A percentile compares a stretch with the other conserved stretches of the same genome.
phyloP scores from a whole-genome alignment of 345 rosid species.

The Chamaenerion angustifolium region DNA sequence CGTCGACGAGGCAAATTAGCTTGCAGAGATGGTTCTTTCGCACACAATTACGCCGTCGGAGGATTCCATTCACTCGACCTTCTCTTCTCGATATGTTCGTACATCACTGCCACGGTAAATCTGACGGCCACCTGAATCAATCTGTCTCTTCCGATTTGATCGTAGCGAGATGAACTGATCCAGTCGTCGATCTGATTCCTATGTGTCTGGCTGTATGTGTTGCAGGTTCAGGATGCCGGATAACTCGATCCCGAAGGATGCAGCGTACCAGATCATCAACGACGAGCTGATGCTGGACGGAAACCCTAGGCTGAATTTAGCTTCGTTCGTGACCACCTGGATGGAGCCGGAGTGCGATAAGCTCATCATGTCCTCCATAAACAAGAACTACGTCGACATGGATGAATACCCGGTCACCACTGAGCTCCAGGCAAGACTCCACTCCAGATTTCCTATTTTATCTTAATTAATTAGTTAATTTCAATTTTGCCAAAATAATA shows the following conservation, averaged over 20 bases:
- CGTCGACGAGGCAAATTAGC: too few species aligned
- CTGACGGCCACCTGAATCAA: background rate
- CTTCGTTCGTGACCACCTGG: constrained; percentile 53
- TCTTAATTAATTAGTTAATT: too few species aligned
- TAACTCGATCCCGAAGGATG: constrained; percentile 41
- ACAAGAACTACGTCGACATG: constrained; percentile 58
- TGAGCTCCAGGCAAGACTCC: constrained; percentile 35
- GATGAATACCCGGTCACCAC: constrained; percentile 53
- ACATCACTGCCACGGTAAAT: constrained; percentile 43
- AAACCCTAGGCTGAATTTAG: constrained; percentile 39
- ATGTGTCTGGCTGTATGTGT: background rate
- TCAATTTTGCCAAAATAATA: too few species aligned
- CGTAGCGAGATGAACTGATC: background rate
- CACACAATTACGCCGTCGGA: constrained; percentile 38
- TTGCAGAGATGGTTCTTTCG: constrained; percentile 42
- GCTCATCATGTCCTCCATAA: constrained; percentile 38
- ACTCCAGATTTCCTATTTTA: background rate
- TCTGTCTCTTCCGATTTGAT: background rate
- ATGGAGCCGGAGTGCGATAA: constrained; percentile 53
- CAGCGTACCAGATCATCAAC: constrained; percentile 44
- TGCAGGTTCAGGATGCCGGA: constrained; percentile 37
- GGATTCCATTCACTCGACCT: constrained; percentile 60
- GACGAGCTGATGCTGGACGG: constrained; percentile 52
- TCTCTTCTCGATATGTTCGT: constrained; percentile 74
- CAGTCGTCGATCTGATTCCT: background rate